Evolutionary conservation across 106 monocot genomes (phyloP), one percentile per base, ranked within the genome.

Genomic region (Agapanthus africanus): DNA sequence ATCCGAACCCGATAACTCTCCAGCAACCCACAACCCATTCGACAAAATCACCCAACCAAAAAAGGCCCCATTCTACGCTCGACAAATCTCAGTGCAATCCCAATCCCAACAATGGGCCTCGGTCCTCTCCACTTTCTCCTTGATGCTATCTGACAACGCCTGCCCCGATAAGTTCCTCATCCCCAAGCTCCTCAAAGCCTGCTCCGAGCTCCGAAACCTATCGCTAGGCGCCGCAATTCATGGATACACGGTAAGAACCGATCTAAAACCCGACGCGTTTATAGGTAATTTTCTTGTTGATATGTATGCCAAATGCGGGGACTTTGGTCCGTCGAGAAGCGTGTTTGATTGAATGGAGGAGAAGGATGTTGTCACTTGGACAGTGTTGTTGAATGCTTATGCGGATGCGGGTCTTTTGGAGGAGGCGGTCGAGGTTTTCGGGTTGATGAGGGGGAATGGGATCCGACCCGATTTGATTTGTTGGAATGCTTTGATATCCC

Each of bases 401-500:
- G 60, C 81, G 26, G 71, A 83, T 59, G 71, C 73, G 25, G 86
- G 76, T 13, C 26, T 71, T 14, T 35, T 87, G 63, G 75, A 78
- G 35, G 83, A 83, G 63, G 83, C 90, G 0, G 37, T 63, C 7
- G 38, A 59, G 7, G 56, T 77, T 40, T 86, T 86, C 21, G 18
- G 67, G 2, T 65, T 42, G 11, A 83, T 90, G 80, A 37, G 59
- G 44, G 70, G 10, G 22, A 71, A 76, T 27, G 83, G 86, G 23
- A 50, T 79, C 7, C 7, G n/a, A 14, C 86, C 86, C 8, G 86
- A 90, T 76, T 64, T 90, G 71, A 86, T 90, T 18, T 90, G 80
- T 25, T 90, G 90, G 90, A 90, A 86, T 35, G 73, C 86, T 0
- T 44, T 90, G 80, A 74, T 90, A 37, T 90, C 90, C 1, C 83